These are phyloP conservation scores for Trichophyton schoenleinii DNA, from an alignment of 2,329 filamentous ascomycete species.

Conservation along the genomic window DNA sequence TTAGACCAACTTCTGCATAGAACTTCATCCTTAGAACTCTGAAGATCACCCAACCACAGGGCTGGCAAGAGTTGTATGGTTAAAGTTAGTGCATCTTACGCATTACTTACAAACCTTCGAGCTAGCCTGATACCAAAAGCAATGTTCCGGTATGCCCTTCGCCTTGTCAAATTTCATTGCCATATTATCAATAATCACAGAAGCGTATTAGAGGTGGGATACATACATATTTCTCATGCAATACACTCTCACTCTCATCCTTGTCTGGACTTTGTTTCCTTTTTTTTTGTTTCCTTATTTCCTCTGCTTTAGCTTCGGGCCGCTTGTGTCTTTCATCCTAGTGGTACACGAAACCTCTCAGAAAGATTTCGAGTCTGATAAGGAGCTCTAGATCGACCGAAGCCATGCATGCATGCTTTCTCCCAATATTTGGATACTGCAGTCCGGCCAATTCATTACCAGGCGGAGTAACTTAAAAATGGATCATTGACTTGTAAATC, in stretches of 20 bases:
- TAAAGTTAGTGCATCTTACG: background rate
- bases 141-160: background rate
- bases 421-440: background rate
- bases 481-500: background rate
- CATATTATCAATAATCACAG: background rate
- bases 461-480: background rate
- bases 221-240: background rate
- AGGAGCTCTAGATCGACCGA: background rate
- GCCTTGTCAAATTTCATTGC: background rate
- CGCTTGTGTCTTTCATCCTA: background rate
- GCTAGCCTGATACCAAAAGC: background rate
- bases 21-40: background rate
- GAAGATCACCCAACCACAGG: background rate
- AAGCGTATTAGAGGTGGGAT: background rate
- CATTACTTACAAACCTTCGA: background rate
- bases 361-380: background rate
- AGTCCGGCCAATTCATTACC: background rate
- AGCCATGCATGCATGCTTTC: background rate
- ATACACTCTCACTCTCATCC: background rate
- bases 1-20: background rate
- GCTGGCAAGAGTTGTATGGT: background rate
- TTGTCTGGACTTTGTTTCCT: background rate
- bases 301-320: background rate
- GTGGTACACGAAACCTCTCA: background rate
- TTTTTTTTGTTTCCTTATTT: background rate